Evolutionary conservation across 805 yeast genomes (phyloP).

Genomic region (Candida verbasci): DNA sequence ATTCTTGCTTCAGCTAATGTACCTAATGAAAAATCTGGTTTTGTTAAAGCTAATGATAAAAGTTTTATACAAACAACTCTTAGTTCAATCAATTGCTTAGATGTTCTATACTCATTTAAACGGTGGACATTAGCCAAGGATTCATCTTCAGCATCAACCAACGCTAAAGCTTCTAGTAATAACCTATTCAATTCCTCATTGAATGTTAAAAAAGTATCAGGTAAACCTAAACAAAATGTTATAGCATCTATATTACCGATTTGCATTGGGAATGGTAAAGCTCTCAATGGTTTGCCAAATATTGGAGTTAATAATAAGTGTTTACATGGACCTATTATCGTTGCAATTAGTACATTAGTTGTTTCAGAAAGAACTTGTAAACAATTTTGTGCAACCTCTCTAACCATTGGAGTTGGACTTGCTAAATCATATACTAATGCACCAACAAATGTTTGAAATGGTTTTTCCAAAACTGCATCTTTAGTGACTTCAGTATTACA

Average conservation of each 20-base stretch:
- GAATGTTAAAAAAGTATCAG: conserved; percentile 75
- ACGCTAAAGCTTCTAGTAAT: conserved; percentile 82
- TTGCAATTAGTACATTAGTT: conserved; percentile 64
- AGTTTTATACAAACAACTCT: conserved; percentile 87
- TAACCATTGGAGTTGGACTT: conserved; percentile 76
- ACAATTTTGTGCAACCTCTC: conserved; percentile 76
- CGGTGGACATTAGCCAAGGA: conserved; percentile 85
- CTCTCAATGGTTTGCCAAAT: conserved; percentile 94
- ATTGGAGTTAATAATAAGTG: conserved; percentile 84
- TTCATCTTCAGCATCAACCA: conserved; percentile 97
- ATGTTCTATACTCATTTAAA: conserved; percentile 78
- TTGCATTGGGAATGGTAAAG: conserved; percentile 97
- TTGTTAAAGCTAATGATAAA: conserved; percentile 76
- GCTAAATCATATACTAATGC: conserved; percentile 89
- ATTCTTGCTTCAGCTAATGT: conserved; percentile 76
- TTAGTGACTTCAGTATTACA: conserved; percentile 62
- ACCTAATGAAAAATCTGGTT: conserved; percentile 74
- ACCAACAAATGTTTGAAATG: conserved; percentile 79
- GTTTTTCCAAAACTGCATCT: conserved; percentile 61
- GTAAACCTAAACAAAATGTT: conserved; percentile 81
- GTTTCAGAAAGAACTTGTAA: conserved; percentile 64
- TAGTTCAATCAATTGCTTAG: conserved; percentile 81
- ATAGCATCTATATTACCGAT: conserved; percentile 97
- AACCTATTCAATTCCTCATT: conserved; percentile 86
- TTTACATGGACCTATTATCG: conserved; percentile 78